Evolutionary conservation across 306 rosid species (phyloP).

Genomic region (Dryas drummondii): DNA sequence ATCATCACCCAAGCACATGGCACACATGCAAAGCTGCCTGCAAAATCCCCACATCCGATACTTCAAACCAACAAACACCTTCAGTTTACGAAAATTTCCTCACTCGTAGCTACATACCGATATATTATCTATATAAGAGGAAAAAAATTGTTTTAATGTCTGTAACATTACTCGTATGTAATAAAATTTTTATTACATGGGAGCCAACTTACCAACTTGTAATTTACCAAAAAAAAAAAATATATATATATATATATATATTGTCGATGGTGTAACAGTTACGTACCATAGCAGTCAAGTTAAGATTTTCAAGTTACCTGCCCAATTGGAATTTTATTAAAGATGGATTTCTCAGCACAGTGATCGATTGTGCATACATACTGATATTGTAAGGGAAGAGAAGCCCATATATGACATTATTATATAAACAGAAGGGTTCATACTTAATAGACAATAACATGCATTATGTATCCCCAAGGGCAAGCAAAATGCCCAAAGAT

Average conservation of each 20-base stretch:
- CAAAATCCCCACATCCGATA: constrained; percentile 17
- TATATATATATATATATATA: no score
- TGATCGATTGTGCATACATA: no score
- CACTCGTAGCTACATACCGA: not conserved
- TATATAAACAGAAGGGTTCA: no score
- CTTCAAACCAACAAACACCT: not conserved
- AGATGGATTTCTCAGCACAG: no score
- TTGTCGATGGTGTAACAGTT: not conserved
- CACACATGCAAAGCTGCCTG: constrained; percentile 33
- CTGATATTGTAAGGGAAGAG: not conserved
- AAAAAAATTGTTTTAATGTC: no score
- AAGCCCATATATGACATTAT: not conserved
- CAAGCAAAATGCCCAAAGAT: constrained; percentile 3
- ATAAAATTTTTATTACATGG: not conserved
- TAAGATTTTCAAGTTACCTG: no score
- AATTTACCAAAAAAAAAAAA: no score
- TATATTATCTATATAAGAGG: no score
- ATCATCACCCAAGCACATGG: constrained; percentile 36
- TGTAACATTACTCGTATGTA: no score
- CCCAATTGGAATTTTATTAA: no score
- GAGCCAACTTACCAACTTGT: not conserved
- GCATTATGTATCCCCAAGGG: not conserved
- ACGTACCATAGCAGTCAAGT: not conserved
- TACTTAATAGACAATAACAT: not conserved
- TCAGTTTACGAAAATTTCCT: not conserved